Evolutionary conservation across 2,329 filamentous ascomycete genomes (phyloP), one percentile per base, ranked within the genome.

Genomic region (Talaromyces pinophilus): DNA sequence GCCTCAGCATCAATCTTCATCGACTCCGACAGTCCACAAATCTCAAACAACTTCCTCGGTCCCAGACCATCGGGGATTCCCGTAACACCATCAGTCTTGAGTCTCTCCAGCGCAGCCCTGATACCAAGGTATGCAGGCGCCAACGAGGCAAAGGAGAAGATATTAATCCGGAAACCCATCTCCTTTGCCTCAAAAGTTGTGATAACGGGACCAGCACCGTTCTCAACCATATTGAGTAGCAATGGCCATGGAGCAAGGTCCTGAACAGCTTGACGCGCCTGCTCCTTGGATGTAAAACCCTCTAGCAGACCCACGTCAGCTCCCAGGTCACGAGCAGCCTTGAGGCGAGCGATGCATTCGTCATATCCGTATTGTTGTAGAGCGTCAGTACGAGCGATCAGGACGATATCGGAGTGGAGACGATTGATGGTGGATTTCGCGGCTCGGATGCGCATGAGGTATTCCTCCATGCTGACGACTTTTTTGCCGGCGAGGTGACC

Each of bases 161-260:
- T 81, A 59, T 82, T 79, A 30, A 82, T 75, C 2, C 74, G 72
- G 66, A 82, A 82, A 0, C 80, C 80, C 62, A 82, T 72, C 68
- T 79, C 71, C 46, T 71, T 69, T 5, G 79, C 80, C 67, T 81
- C 79, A 13, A 71, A 67, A 15, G 76, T 74, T 19, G 78, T 73
- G 25, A 79, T 76, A 8, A 73, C 71, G 17, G 80, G 80, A 35
- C 78, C 80, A 2, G 76, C 72, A n/a, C 79, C 80, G 68, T 80
- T 76, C 68, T 81, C 79, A 15, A 82, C 81, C 76, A 80, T 80
- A 67, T 82, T 82, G 66, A 82, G 68, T 40, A 82, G 64, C 68
- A 81, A 68, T 17, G 80, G 79, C 73, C 77, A 79, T 15, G 73
- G 72, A 10, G 73, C 75, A 68, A 81, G 73, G 55, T 79, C 77